These are phyloP conservation scores for Ustilago esculenta DNA, from an alignment of 1,284 basidiomycete species.

Conservation along the genomic window DNA sequence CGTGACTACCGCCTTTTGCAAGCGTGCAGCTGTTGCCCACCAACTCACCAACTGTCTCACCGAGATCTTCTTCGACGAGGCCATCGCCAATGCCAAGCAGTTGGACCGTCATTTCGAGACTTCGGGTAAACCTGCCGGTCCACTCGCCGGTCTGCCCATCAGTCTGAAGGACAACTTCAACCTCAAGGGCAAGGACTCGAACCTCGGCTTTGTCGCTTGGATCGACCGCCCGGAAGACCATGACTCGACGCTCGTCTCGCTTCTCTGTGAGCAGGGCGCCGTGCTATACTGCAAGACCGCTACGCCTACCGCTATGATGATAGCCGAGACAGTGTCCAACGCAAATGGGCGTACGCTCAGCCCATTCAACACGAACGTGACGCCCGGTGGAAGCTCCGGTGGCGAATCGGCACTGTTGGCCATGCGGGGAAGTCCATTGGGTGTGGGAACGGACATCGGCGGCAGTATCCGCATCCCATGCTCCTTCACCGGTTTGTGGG, in stretches of 20 bases:
- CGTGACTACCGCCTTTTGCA: conserved; percentile 47
- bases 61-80: conserved; percentile 44
- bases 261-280: conserved; percentile 36
- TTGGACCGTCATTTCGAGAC: conserved; percentile 14
- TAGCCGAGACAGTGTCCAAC: conserved; percentile 46
- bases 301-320: conserved; percentile 50
- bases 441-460: conserved; percentile 53
- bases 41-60: conserved; percentile 51
- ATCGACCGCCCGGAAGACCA: conserved; percentile 30
- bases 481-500: conserved; percentile 41
- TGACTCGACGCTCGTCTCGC: conserved; percentile 40
- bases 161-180: conserved; percentile 50
- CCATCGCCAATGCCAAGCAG: conserved; percentile 26
- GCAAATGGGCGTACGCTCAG: conserved; percentile 44
- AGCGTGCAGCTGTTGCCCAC: conserved; percentile 50
- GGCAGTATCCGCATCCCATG: conserved; percentile 51
- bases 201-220: conserved; percentile 45
- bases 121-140: conserved; percentile 16
- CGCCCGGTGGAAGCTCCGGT: conserved; percentile 50
- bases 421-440: conserved; percentile 38
- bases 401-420: conserved; percentile 53
- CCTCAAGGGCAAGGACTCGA: conserved; percentile 36
- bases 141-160: conserved; percentile 39
- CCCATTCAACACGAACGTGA: conserved; percentile 33
- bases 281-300: conserved; percentile 51